Percentiles rank a stretch among this genome's conserved stretches.
These are phyloP conservation scores for Vicia sativa DNA, from an alignment of 306 rosid species.

Conservation along the genomic window DNA sequence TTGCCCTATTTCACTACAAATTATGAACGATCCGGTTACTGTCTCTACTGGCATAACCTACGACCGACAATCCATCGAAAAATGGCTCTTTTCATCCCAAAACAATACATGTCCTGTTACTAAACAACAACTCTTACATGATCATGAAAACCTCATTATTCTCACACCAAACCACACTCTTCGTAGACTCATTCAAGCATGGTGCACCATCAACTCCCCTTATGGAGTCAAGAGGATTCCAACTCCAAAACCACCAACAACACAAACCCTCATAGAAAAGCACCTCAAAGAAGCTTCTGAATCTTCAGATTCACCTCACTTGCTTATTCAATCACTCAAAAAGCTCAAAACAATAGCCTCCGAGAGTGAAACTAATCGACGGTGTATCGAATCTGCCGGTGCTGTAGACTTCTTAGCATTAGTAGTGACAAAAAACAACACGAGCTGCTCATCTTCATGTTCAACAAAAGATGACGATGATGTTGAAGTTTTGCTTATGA, in stretches of 20 bases:
- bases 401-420: constrained; percentile 36
- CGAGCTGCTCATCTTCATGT: background rate
- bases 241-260: constrained; percentile 71
- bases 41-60: too few species aligned
- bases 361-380: constrained; percentile 59
- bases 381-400: constrained; percentile 62
- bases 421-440: constrained; percentile 6
- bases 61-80: too few species aligned
- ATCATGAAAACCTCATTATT: too few species aligned
- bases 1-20: too few species aligned
- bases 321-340: background rate
- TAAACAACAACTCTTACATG: too few species aligned
- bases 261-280: constrained; percentile 48
- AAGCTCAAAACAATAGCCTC: constrained; percentile 54
- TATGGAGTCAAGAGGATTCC: constrained; percentile 73
- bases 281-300: constrained; percentile 50
- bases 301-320: constrained; percentile 50
- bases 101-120: too few species aligned
- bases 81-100: too few species aligned
- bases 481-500: too few species aligned
- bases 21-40: too few species aligned
- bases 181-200: too few species aligned
- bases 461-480: background rate
- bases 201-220: constrained; percentile 22
- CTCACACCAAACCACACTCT: too few species aligned